These are phyloP conservation scores for Eucalyptus grandis DNA, from an alignment of 345 rosid species.

Conservation along the genomic window DNA sequence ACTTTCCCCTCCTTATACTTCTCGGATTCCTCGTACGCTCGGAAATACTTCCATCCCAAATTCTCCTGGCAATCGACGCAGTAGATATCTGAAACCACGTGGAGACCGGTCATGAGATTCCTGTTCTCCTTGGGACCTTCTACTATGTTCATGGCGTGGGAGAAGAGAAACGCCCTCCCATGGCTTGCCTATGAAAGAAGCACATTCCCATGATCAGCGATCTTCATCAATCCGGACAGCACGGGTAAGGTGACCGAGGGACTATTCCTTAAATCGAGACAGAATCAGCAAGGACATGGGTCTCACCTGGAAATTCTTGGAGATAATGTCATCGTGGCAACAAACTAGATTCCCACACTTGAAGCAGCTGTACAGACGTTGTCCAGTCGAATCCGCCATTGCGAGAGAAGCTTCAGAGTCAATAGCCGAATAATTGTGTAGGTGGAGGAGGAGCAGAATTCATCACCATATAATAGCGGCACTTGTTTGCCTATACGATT, in stretches of 20 bases:
- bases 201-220: neutral
- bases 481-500: too few species aligned
- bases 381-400: neutral
- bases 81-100: slow-evolving; percentile 12
- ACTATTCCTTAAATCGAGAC: neutral
- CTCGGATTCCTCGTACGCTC: slow-evolving; percentile 9
- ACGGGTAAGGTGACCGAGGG: neutral
- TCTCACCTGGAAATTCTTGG: slow-evolving; percentile 31
- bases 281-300: neutral
- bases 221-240: neutral
- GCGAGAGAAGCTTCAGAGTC: neutral
- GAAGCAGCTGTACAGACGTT: slow-evolving; percentile 23
- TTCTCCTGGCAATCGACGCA: slow-evolving; percentile 16
- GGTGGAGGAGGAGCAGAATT: neutral
- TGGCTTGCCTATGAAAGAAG: neutral
- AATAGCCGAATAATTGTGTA: neutral
- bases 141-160: slow-evolving; percentile 4
- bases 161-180: slow-evolving; percentile 17
- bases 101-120: slow-evolving; percentile 11
- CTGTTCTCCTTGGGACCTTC: slow-evolving; percentile 13
- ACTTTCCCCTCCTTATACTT: slow-evolving; percentile 23
- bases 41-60: slow-evolving; percentile 20
- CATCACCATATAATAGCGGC: neutral
- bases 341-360: slow-evolving; percentile 23
- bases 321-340: slow-evolving; percentile 27